A percentile compares a stretch with the other conserved stretches of the same genome.
phyloP scores from a whole-genome alignment of 139 green algal genomes.

The Tetraselmis striata region DNA sequence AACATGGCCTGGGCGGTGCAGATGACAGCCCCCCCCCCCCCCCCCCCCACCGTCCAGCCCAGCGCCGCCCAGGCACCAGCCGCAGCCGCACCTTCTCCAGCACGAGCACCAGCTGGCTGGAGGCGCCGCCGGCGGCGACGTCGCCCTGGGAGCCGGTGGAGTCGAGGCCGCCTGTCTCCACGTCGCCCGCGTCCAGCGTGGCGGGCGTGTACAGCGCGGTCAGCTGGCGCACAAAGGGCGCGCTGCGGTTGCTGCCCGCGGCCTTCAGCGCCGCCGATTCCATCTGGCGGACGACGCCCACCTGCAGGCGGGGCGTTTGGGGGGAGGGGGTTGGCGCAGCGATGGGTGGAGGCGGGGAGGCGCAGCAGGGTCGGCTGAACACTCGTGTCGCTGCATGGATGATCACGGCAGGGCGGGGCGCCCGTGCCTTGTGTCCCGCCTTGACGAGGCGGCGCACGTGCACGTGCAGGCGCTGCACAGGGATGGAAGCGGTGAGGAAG shows the following conservation, averaged over 20 bases:
- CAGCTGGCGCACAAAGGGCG: slow-evolving; percentile 68
- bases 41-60: no score
- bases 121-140: slow-evolving; percentile 9
- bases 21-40: no score
- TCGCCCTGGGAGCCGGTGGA: slow-evolving; percentile 8
- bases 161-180: background rate
- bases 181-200: slow-evolving; percentile 67
- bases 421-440: slow-evolving; percentile 68
- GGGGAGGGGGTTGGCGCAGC: no score
- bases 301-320: slow-evolving; percentile 22
- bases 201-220: slow-evolving; percentile 78
- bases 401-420: no score
- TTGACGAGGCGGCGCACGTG: slow-evolving; percentile 76
- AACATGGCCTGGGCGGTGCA: no score
- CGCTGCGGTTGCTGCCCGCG: slow-evolving; percentile 38
- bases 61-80: background rate
- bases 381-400: no score
- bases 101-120: slow-evolving; percentile 37
- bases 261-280: slow-evolving; percentile 84
- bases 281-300: slow-evolving; percentile 72
- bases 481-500: slow-evolving; percentile 75
- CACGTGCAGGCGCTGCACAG: slow-evolving; percentile 68
- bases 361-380: no score
- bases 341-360: no score
- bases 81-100: slow-evolving; percentile 22